Percentiles rank a stretch among this genome's conserved stretches.
phyloP scores from a whole-genome alignment of 768 basidiomycete genomes.

The Rickenella mellea region DNA sequence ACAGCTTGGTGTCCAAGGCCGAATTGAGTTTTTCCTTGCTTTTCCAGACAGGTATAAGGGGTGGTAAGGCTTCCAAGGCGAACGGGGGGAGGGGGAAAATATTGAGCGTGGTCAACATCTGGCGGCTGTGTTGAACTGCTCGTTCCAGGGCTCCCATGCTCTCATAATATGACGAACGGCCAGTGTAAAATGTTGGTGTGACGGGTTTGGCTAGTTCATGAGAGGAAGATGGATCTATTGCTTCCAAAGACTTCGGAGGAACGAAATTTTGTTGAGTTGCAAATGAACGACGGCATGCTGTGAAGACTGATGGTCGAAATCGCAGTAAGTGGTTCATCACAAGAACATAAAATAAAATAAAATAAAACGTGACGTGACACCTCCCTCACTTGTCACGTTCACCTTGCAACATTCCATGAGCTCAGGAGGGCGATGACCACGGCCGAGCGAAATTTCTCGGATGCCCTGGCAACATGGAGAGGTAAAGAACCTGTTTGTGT shows the following conservation, averaged over 20 bases:
- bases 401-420: background rate
- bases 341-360: too few species aligned
- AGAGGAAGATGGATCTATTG: too few species aligned
- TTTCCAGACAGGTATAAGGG: constrained; percentile 61
- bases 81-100: constrained; percentile 75
- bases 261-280: too few species aligned
- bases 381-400: too few species aligned
- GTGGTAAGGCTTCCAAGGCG: constrained; percentile 47
- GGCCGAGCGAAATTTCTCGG: constrained; percentile 82
- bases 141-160: constrained; percentile 56
- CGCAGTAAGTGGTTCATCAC: too few species aligned
- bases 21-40: constrained; percentile 46
- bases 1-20: constrained; percentile 51
- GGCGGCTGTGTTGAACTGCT: constrained; percentile 48
- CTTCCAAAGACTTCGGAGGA: too few species aligned
- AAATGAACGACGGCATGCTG: too few species aligned
- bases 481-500: constrained; percentile 32
- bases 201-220: constrained; percentile 30
- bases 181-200: constrained; percentile 81
- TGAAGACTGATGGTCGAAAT: too few species aligned
- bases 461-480: constrained; percentile 87
- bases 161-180: constrained; percentile 66
- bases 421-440: constrained; percentile 12
- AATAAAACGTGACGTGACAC: too few species aligned
- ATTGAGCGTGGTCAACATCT: constrained; percentile 50